Percentiles rank a stretch among this genome's conserved stretches.
These are phyloP conservation scores for Solanum chacoense DNA, from an alignment of 305 asterid species.

Conservation along the genomic window DNA sequence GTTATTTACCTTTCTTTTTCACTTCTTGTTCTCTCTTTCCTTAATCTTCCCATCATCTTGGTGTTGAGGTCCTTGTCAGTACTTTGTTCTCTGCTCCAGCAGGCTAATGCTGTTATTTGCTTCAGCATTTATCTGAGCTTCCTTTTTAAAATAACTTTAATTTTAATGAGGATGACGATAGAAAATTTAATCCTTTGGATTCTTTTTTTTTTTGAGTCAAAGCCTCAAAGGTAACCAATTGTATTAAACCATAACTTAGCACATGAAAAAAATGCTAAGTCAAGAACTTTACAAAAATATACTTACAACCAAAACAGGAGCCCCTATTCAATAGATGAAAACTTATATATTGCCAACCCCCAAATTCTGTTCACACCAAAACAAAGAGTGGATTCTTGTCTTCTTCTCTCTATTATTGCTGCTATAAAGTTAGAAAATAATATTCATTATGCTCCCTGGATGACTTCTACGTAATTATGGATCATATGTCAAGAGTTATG, in stretches of 20 bases:
- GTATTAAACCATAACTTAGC: neutral
- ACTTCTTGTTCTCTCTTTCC: neutral
- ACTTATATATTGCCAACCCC: neutral
- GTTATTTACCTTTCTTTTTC: neutral
- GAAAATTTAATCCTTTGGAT: neutral
- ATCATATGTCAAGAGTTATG: neutral
- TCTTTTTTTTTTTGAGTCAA: neutral
- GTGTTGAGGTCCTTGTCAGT: neutral
- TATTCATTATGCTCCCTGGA: neutral
- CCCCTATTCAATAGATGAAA: neutral
- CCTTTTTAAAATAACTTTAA: neutral
- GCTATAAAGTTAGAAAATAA: neutral
- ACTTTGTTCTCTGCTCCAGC: neutral
- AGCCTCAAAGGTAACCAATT: neutral
- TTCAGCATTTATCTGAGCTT: neutral
- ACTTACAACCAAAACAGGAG: neutral
- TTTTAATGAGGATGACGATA: neutral
- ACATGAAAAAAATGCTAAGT: neutral
- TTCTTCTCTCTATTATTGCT: neutral
- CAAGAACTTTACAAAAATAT: neutral
- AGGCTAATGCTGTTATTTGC: neutral
- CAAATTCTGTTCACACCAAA: neutral
- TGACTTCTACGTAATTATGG: neutral
- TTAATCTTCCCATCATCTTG: neutral
- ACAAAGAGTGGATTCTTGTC: neutral